Base-by-base conservation (phyloP, 345 rosid species). In the Sonneratia caseolaris region DNA sequence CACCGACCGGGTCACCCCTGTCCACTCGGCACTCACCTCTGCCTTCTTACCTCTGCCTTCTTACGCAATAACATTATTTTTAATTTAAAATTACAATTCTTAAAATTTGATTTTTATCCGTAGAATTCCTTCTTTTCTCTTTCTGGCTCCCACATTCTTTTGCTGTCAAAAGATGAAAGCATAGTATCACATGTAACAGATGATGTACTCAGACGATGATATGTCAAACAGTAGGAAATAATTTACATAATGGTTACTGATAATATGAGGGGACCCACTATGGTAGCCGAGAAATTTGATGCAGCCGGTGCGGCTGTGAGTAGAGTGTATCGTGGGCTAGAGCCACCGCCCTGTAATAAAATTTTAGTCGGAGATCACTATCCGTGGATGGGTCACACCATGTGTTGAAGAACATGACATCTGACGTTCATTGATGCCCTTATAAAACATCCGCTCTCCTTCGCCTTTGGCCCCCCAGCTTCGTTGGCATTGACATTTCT, bases 401-500 rank as follows among this genome's bases (percentile, higher is more conserved):
- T 62, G 66, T 62, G 66, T 32, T 62, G 19, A 62, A 35, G 66
- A 35, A 62, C 66, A 62, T 62, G 66, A 62, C 66, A 62, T 62
- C 66, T 42, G 7, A 62, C 66, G 27, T 62, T 62, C 66, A 62
- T 37, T 62, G 53, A 38, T 7, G 49, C 40, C 18, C 71, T 37
- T 37, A 64, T 14, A 38, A 21, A 36, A 4, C 18, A 62, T 27
- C 36, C 7, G 9, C 56, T 21, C 37, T 12, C 66, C 1, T 72
- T 70, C 51, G 18, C n/a, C 11, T 22, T 51, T 66, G 78, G 85
- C 69, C 68, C 69, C 68, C 82, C 74, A 37, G 67, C 84, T 81
- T 72, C 77, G 82, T 77, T 79, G 87, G 80, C 84, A 81, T 84
- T 81, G 82, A 79, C 84, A 78, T 84, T 77, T 76, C 79, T 71